These are phyloP conservation scores for Ophiostoma fasciatum DNA, from an alignment of 2,329 filamentous ascomycete species.

Conservation along the genomic window DNA sequence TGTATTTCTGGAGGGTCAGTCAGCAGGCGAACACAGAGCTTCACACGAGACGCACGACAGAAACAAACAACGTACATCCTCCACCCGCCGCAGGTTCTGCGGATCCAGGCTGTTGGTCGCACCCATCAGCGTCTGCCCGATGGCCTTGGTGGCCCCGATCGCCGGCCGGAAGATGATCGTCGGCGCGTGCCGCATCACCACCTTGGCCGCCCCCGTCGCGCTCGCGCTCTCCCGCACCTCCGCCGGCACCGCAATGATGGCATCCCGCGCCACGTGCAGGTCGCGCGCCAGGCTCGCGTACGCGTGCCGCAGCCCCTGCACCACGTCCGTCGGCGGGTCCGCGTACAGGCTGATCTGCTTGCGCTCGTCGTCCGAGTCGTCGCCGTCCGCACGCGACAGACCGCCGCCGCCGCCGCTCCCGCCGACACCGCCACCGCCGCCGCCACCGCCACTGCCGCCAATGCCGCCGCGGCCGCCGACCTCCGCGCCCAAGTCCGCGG, in stretches of 20 bases:
- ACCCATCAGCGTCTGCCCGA: slow-evolving; percentile 79
- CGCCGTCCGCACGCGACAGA: too few species aligned
- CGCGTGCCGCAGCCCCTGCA: slow-evolving; percentile 72
- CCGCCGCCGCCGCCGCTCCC: slow-evolving; percentile 9
- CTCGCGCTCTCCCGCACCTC: slow-evolving; percentile 79
- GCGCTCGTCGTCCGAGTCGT: slow-evolving; percentile 49
- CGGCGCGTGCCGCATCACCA: slow-evolving; percentile 69
- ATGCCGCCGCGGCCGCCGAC: background rate
- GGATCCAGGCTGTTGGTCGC: slow-evolving; percentile 86
- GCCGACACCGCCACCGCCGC: slow-evolving; percentile 13
- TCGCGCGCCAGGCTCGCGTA: slow-evolving; percentile 75
- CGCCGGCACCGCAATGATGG: slow-evolving; percentile 84
- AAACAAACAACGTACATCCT: slow-evolving; percentile 63
- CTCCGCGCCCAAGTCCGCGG: slow-evolving; percentile 20
- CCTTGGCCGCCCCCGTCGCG: slow-evolving; percentile 65
- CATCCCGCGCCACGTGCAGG: slow-evolving; percentile 72
- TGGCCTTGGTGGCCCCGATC: slow-evolving; percentile 76
- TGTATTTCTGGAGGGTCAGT: slow-evolving; percentile 12
- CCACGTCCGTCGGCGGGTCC: slow-evolving; percentile 78
- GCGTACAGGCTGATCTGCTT: slow-evolving; percentile 85
- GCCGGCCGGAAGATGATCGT: slow-evolving; percentile 84
- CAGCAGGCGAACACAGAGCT: background rate
- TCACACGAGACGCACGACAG: background rate
- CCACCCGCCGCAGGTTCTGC: slow-evolving; percentile 61
- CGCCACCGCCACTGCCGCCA: background rate